A percentile compares a stretch with the other conserved stretches of the same genome.
These are phyloP conservation scores for Eremothecium gossypii DNA, from an alignment of 1,139 yeast species.

Conservation along the genomic window DNA sequence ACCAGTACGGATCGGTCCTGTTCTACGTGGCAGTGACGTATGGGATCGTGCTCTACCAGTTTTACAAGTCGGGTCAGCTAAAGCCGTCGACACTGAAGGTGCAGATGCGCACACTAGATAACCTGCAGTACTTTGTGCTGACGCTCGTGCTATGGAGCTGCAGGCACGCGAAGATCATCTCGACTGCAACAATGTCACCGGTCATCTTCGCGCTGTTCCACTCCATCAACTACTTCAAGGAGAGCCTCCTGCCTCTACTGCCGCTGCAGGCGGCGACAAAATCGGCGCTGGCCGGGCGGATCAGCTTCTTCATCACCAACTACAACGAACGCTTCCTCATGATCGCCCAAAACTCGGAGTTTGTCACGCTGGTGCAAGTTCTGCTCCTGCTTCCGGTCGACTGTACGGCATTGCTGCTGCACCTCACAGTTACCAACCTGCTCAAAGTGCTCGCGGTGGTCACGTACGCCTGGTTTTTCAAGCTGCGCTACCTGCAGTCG, in stretches of 20 bases:
- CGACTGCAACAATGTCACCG: conserved; percentile 43
- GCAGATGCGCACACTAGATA: conserved; percentile 21
- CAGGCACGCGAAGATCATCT: conserved; percentile 20
- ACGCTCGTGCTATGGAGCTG: conserved; percentile 14
- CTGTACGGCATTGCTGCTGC: conserved; percentile 10
- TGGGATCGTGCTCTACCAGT: conserved; percentile 28
- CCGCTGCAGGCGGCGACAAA: conserved; percentile 22
- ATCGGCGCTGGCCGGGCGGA: conserved; percentile 13
- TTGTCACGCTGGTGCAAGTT: conserved; percentile 18
- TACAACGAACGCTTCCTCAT: conserved; percentile 21
- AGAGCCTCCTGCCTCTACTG: conserved; percentile 28
- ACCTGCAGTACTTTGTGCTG: conserved; percentile 25
- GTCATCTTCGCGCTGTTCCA: conserved; percentile 52
- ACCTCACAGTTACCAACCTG: conserved; percentile 9
- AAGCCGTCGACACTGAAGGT: conserved; percentile 10
- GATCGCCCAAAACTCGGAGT: conserved; percentile 25
- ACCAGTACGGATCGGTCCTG: conserved; percentile 21
- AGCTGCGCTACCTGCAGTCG: conserved; percentile 21
- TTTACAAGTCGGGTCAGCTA: conserved; percentile 24
- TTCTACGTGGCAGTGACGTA: conserved; percentile 22
- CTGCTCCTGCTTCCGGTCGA: conserved; percentile 17
- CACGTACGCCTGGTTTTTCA: conserved; percentile 23
- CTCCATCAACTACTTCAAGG: conserved; percentile 40
- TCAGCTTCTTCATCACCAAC: conserved; percentile 18
- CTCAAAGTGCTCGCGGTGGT: conserved; percentile 13